Percentiles rank a stretch among this genome's conserved stretches.
Conservation (phyloP, 176 grass and related monocot species). For the Oryza longistaminata region DNA sequence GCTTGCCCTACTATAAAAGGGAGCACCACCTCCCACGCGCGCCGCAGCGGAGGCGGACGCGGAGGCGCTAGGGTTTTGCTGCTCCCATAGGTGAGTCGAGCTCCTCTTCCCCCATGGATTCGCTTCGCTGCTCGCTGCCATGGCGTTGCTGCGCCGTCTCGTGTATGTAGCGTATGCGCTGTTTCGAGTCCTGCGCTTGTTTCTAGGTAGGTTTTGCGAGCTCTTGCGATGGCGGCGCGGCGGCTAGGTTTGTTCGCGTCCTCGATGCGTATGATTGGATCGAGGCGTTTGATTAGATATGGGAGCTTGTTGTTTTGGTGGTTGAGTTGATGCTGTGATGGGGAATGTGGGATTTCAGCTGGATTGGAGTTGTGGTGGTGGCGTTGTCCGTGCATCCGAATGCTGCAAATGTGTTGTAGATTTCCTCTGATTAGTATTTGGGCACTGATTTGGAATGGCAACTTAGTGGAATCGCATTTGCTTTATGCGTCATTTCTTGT, state of each 20-base stretch:
- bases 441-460: neutral
- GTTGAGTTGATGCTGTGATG: neutral
- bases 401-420: neutral
- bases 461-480: neutral
- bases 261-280: neutral
- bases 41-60: constrained; percentile 4
- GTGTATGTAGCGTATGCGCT: neutral
- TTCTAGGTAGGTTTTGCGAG: neutral
- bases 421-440: neutral
- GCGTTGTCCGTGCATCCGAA: neutral
- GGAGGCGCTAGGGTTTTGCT: constrained; percentile 34
- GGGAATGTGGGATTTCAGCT: neutral
- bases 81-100: neutral
- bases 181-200: neutral
- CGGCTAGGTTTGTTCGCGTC: neutral
- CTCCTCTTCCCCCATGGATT: neutral
- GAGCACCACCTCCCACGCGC: neutral
- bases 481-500: neutral
- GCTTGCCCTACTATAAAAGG: neutral
- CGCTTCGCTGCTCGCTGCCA: neutral
- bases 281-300: neutral
- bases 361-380: neutral
- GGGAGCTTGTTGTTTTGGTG: neutral
- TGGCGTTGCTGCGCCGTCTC: neutral
- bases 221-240: neutral